Evolutionary conservation across 352 stramenopile genomes (phyloP).

Genomic region (Phytophthora podocarpi): DNA sequence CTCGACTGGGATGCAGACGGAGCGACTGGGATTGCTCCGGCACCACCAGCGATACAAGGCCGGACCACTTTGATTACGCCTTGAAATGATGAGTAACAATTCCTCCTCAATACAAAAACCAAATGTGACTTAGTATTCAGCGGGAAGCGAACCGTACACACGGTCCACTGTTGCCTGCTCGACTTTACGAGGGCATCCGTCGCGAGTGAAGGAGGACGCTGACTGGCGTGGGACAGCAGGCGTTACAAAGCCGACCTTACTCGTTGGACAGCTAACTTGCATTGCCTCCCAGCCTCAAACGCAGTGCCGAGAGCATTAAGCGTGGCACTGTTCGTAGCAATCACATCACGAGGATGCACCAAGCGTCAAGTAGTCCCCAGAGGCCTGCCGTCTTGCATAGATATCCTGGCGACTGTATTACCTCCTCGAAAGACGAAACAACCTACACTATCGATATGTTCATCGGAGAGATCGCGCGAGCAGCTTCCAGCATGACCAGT

Average conservation of each 20-base stretch:
- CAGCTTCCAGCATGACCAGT: not conserved
- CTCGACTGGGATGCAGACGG: constrained; percentile 15
- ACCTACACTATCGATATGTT: constrained; percentile 35
- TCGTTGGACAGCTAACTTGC: constrained; percentile 33
- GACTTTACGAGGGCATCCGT: constrained; percentile 27
- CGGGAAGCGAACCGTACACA: constrained; percentile 1
- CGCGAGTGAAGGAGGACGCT: not conserved
- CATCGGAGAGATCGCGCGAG: constrained; percentile 3
- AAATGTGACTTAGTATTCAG: too few relatives aligned
- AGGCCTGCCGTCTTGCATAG: constrained; percentile 22
- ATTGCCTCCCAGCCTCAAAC: constrained; percentile 20
- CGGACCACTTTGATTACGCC: constrained; percentile 22
- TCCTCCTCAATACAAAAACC: constrained; percentile 23
- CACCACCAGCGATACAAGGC: constrained; percentile 22
- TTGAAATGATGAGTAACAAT: constrained; percentile 22
- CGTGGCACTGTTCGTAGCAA: constrained; percentile 7
- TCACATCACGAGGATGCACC: constrained; percentile 19
- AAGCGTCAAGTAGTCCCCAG: not conserved
- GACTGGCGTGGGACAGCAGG: constrained; percentile 29
- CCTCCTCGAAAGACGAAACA: constrained; percentile 8
- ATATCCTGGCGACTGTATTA: constrained; percentile 38
- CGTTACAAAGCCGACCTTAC: not conserved
- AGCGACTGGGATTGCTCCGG: constrained; percentile 25
- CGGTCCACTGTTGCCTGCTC: constrained; percentile 2
- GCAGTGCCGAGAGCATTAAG: not conserved